These are phyloP conservation scores for Atalantia buxifolia DNA, from an alignment of 345 rosid genomes.

Conservation along the genomic window DNA sequence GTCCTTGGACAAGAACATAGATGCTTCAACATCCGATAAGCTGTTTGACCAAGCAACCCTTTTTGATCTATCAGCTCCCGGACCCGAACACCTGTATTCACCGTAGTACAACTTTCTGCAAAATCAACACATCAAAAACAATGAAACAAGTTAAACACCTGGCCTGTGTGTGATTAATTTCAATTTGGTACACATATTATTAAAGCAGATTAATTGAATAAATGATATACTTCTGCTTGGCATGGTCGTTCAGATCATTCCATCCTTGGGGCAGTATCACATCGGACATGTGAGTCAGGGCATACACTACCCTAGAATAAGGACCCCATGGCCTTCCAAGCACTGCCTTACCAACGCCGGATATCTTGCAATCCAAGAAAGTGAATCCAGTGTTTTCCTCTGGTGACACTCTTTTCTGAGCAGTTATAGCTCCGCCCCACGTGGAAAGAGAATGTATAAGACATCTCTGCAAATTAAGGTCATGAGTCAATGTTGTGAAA, in stretches of 20 bases:
- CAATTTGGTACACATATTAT: too few species aligned
- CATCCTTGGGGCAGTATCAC: constrained; percentile 57
- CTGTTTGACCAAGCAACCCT: constrained; percentile 55
- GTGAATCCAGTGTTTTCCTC: constrained; percentile 58
- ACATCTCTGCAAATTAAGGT: constrained; percentile 36
- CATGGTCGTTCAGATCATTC: constrained; percentile 51
- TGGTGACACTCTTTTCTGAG: constrained; percentile 49
- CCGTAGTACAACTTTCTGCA: constrained; percentile 52
- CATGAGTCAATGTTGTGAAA: too few species aligned
- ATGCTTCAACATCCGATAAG: constrained; percentile 36
- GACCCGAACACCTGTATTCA: constrained; percentile 57
- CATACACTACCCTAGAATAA: constrained; percentile 66
- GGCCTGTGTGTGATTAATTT: background rate
- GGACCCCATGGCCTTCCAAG: constrained; percentile 87
- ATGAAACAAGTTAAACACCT: background rate
- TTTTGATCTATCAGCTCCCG: constrained; percentile 35
- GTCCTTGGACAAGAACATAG: constrained; percentile 41
- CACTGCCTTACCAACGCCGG: constrained; percentile 42
- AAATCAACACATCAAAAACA: background rate
- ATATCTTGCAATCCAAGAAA: constrained; percentile 66
- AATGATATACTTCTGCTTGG: constrained; percentile 33
- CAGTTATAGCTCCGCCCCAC: constrained; percentile 56
- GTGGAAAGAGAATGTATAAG: constrained; percentile 56
- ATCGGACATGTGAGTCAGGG: constrained; percentile 47
- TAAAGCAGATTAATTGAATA: too few species aligned